phyloP scores from a whole-genome alignment of 306 rosid genomes.

The Hippophae gyantsensis region DNA sequence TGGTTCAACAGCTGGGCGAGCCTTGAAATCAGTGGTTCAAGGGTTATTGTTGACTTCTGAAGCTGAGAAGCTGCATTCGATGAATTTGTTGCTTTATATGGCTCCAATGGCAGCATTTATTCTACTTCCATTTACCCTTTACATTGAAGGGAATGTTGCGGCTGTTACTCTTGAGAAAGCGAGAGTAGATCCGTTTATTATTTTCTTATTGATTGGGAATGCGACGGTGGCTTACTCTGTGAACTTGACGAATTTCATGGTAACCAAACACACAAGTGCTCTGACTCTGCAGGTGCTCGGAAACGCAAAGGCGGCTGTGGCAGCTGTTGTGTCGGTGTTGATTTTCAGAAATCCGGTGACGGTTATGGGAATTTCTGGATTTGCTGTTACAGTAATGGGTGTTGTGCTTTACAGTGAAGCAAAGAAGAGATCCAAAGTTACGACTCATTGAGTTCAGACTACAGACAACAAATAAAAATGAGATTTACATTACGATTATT shows the following conservation, averaged over 20 bases:
- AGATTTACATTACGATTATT: conserved; percentile 6
- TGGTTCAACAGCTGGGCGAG: conserved; percentile 88
- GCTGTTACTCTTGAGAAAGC: conserved; percentile 47
- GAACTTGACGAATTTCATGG: conserved; percentile 78
- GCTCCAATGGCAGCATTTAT: conserved; percentile 81
- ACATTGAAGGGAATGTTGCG: conserved; percentile 71
- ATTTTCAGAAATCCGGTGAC: conserved; percentile 83
- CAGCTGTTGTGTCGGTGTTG: conserved; percentile 86
- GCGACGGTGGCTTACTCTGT: conserved; percentile 92
- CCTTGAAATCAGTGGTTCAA: conserved; percentile 80
- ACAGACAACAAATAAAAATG: not conserved
- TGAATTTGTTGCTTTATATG: conserved; percentile 86
- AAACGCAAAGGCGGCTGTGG: conserved; percentile 84
- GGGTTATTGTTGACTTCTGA: conserved; percentile 69
- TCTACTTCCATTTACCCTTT: conserved; percentile 60
- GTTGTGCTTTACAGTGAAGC: conserved; percentile 92
- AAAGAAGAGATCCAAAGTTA: conserved; percentile 70
- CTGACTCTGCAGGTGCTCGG: conserved; percentile 86
- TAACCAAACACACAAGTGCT: conserved; percentile 88
- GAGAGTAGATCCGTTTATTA: conserved; percentile 38
- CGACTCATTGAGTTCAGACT: conserved; percentile 28
- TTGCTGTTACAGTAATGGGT: conserved; percentile 71
- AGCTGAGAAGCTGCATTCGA: conserved; percentile 83
- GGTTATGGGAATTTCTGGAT: conserved; percentile 76
- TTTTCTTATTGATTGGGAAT: conserved; percentile 62